These are phyloP conservation scores for Agaricus subrufescens DNA, from an alignment of 768 basidiomycete species.

Conservation along the genomic window DNA sequence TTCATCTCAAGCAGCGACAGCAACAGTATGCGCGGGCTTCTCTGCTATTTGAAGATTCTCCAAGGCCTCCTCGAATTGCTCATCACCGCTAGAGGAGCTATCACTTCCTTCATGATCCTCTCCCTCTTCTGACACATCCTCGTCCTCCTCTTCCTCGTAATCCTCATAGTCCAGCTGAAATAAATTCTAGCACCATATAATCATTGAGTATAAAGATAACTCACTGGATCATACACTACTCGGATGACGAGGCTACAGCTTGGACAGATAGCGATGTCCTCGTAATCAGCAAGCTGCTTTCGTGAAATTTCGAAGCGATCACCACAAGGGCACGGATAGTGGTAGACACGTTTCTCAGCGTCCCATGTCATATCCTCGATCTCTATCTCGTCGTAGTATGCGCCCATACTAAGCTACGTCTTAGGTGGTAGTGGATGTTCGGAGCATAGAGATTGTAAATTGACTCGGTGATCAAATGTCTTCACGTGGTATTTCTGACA, in stretches of 20 bases:
- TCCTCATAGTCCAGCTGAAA: conserved; percentile 81
- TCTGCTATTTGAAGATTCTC: conserved; percentile 53
- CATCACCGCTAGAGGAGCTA: conserved; percentile 30
- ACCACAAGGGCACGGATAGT: conserved; percentile 97
- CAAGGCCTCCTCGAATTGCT: conserved; percentile 61
- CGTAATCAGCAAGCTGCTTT: conserved; percentile 78
- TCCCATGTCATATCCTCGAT: conserved; percentile 98
- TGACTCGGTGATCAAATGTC: not conserved
- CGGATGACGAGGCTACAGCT: conserved; percentile 92
- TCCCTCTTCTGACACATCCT: conserved; percentile 35
- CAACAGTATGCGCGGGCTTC: conserved; percentile 14
- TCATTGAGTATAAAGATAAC: conserved; percentile 25
- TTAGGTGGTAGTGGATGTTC: not conserved
- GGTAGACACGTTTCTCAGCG: conserved; percentile 72
- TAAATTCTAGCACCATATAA: not conserved
- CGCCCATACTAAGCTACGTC: conserved; percentile 49
- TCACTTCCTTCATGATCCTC: conserved; percentile 35
- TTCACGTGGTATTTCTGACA: too few species aligned
- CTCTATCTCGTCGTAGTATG: conserved; percentile 95
- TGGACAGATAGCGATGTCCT: conserved; percentile 94
- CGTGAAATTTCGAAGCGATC: conserved; percentile 96
- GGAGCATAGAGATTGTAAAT: conserved; percentile 1
- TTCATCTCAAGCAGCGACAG: conserved; percentile 21
- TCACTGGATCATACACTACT: conserved; percentile 91
- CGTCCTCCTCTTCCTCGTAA: conserved; percentile 67